Conservation (phyloP, 805 yeast genomes). For the Metschnikowia matae region DNA sequence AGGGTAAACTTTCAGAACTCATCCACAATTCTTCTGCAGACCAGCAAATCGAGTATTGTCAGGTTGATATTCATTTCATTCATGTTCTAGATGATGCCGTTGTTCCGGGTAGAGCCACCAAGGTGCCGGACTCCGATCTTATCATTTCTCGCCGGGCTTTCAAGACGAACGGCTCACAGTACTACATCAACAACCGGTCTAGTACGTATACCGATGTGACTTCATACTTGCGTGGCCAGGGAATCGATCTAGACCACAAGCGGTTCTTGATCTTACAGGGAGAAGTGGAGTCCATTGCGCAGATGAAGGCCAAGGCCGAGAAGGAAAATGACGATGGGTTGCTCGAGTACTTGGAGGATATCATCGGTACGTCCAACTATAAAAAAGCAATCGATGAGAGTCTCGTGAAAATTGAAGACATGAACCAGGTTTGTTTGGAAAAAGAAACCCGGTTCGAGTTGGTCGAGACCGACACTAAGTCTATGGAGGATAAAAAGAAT, state of each 20-base stretch:
- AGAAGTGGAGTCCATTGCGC: slow-evolving; percentile 97
- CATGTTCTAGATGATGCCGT: slow-evolving; percentile 60
- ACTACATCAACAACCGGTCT: slow-evolving; percentile 64
- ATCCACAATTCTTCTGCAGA: slow-evolving; percentile 82
- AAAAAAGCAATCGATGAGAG: slow-evolving; percentile 70
- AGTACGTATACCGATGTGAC: slow-evolving; percentile 82
- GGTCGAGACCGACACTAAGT: slow-evolving; percentile 70
- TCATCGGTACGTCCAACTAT: slow-evolving; percentile 88
- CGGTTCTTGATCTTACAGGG: slow-evolving; percentile 94
- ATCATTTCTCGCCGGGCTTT: slow-evolving; percentile 79
- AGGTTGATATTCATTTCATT: slow-evolving; percentile 86
- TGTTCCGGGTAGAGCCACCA: slow-evolving; percentile 29
- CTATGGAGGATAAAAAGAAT: slow-evolving; percentile 61
- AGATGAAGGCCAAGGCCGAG: slow-evolving; percentile 97
- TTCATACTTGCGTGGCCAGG: slow-evolving; percentile 64
- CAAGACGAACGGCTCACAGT: slow-evolving; percentile 71
- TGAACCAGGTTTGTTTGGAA: slow-evolving; percentile 76
- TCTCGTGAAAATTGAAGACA: slow-evolving; percentile 56
- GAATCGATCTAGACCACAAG: slow-evolving; percentile 92
- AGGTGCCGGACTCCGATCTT: slow-evolving; percentile 54
- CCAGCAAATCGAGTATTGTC: slow-evolving; percentile 61
- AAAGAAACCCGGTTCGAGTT: slow-evolving; percentile 75
- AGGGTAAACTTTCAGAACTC: slow-evolving; percentile 84
- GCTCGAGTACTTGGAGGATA: slow-evolving; percentile 91
- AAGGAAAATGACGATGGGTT: slow-evolving; percentile 89